These are phyloP conservation scores for Flagelloscypha sp. DNA, from an alignment of 768 basidiomycete species.

Conservation along the genomic window DNA sequence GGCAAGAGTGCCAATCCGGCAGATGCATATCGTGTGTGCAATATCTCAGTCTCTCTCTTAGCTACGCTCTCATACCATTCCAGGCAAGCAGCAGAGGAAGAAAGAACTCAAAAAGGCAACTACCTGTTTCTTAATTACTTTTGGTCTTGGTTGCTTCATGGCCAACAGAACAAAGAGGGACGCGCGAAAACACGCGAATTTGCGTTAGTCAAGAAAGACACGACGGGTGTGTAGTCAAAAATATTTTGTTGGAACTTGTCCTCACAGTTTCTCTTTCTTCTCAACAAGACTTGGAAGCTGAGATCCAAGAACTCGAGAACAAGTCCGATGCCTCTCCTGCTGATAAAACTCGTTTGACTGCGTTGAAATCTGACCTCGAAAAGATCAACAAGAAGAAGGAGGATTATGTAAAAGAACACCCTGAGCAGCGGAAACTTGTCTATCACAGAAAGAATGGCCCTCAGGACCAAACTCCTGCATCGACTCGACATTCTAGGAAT, in stretches of 20 bases:
- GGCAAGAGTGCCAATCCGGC: constrained; percentile 85
- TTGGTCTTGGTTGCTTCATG: constrained; percentile 12
- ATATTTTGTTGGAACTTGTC: neutral
- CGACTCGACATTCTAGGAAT: too few species aligned
- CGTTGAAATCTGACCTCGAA: constrained; percentile 70
- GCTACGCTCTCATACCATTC: neutral
- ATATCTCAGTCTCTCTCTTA: neutral
- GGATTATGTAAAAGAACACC: constrained; percentile 88
- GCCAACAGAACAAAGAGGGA: constrained; percentile 85
- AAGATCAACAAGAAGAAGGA: constrained; percentile 83
- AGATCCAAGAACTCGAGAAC: constrained; percentile 61
- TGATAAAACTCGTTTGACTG: constrained; percentile 60
- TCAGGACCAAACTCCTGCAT: too few species aligned
- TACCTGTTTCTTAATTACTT: constrained; percentile 6
- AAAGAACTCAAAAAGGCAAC: constrained; percentile 93
- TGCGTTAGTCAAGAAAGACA: constrained; percentile 92
- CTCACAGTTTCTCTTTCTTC: constrained; percentile 1
- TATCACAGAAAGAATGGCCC: constrained; percentile 44
- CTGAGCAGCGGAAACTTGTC: constrained; percentile 82
- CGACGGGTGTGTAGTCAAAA: constrained; percentile 46
- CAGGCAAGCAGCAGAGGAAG: constrained; percentile 88
- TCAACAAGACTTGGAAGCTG: constrained; percentile 66
- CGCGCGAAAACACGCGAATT: constrained; percentile 79
- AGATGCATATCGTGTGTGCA: constrained; percentile 76
- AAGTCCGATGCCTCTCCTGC: constrained; percentile 30